Evolutionary conservation across 1,139 yeast species (phyloP).

Genomic region (Hyphopichia wangnamkhiaoensis): DNA sequence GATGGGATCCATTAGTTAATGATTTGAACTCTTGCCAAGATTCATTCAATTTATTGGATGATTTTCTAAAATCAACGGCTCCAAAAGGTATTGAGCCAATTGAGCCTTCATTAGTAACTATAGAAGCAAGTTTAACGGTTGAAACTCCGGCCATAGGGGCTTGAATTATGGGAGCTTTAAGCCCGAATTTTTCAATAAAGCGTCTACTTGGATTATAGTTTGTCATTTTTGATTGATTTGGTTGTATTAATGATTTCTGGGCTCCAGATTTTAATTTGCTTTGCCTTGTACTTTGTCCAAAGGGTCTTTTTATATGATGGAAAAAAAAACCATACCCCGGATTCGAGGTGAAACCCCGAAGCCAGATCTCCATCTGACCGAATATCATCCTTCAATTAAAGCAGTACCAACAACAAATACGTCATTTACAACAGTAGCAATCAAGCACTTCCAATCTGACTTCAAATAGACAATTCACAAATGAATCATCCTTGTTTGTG

Average conservation of each 20-base stretch:
- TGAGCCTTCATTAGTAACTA: constrained; percentile 40
- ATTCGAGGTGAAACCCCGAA: too few relatives aligned
- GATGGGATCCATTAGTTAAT: constrained; percentile 8
- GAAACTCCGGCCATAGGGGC: constrained; percentile 59
- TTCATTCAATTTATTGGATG: constrained; percentile 11
- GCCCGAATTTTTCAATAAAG: constrained; percentile 14
- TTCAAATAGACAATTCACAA: too few relatives aligned
- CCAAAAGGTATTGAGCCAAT: constrained; percentile 50
- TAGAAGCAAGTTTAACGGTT: constrained; percentile 41
- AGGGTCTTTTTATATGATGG: not conserved
- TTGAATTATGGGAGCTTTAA: constrained; percentile 44
- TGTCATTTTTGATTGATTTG: not conserved
- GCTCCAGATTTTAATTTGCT: not conserved
- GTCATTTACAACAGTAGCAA: too few relatives aligned
- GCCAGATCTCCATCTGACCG: too few relatives aligned
- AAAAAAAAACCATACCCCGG: too few relatives aligned
- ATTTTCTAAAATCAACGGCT: constrained; percentile 24
- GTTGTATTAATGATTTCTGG: not conserved
- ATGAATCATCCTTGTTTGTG: too few relatives aligned
- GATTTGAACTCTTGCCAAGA: constrained; percentile 16
- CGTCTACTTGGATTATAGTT: not conserved
- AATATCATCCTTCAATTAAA: too few relatives aligned
- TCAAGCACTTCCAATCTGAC: too few relatives aligned
- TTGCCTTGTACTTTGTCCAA: not conserved
- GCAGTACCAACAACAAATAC: too few relatives aligned